phyloP scores from a whole-genome alignment of 176 grass and related monocot species.

The Eleusine coracana region DNA sequence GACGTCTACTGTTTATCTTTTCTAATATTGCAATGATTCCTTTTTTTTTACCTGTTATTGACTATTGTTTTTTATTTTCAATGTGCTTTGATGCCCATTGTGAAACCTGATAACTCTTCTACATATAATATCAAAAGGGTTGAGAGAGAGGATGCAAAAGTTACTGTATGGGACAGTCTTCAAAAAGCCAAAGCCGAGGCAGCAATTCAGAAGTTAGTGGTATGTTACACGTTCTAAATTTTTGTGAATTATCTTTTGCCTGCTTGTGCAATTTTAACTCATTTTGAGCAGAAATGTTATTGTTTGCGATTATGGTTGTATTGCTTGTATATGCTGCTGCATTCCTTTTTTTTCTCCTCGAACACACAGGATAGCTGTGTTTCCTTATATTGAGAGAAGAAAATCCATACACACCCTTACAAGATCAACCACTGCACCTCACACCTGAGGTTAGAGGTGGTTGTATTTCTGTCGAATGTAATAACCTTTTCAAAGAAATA shows the following conservation, averaged over 20 bases:
- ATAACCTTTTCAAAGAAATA: no score
- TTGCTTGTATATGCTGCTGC: not conserved
- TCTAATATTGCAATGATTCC: not conserved
- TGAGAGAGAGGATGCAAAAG: constrained; percentile 81
- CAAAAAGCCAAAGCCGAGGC: constrained; percentile 90
- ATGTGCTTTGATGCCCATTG: not conserved
- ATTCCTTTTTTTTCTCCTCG: no score
- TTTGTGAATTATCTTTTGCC: not conserved
- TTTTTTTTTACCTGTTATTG: not conserved
- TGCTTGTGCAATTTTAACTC: constrained; percentile 1
- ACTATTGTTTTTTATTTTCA: not conserved
- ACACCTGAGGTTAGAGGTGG: no score
- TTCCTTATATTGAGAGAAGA: no score
- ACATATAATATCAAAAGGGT: constrained; percentile 53
- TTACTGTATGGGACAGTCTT: constrained; percentile 90
- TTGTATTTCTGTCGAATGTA: no score
- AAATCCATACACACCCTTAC: no score
- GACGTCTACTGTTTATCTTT: not conserved
- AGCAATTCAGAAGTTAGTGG: constrained; percentile 88
- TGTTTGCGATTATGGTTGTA: not conserved
- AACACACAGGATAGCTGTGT: no score
- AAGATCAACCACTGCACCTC: no score
- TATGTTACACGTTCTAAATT: constrained; percentile 42
- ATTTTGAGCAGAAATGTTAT: not conserved
- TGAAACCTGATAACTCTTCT: constrained; percentile 29